Percentiles rank a stretch among this genome's conserved stretches.
These are phyloP conservation scores for Lagenidium giganteum DNA, from an alignment of 352 stramenopile species.

Conservation along the genomic window DNA sequence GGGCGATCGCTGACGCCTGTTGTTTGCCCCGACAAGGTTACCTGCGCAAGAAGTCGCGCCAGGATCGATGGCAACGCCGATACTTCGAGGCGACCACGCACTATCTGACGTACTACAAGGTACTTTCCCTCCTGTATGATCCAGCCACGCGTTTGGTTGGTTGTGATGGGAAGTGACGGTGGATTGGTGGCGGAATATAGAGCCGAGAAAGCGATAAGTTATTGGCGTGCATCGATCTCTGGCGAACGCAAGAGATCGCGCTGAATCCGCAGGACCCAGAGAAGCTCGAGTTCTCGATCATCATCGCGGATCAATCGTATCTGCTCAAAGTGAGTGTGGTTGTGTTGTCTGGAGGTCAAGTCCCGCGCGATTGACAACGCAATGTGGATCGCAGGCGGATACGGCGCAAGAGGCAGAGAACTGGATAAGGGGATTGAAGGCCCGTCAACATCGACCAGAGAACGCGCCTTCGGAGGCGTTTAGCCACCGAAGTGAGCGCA, in stretches of 20 bases:
- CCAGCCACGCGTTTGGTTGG: too few species aligned
- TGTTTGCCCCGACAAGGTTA: conserved; percentile 75
- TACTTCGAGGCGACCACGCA: conserved; percentile 98
- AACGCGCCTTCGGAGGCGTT: conserved; percentile 74
- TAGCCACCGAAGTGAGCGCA: conserved; percentile 74
- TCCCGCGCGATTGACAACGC: too few species aligned
- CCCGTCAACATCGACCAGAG: conserved; percentile 66
- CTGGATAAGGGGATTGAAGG: conserved; percentile 63
- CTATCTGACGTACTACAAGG: conserved; percentile 99
- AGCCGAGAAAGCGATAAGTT: conserved; percentile 83
- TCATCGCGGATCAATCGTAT: conserved; percentile 84
- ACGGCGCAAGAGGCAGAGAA: conserved; percentile 54
- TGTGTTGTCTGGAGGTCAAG: too few species aligned
- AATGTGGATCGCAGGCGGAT: conserved; percentile 32
- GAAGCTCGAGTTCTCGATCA: conserved; percentile 78
- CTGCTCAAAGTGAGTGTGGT: conserved; percentile 47
- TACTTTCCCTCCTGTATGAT: conserved; percentile 12
- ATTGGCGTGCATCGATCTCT: conserved; percentile 85
- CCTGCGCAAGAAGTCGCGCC: conserved; percentile 90
- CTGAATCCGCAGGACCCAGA: conserved; percentile 46
- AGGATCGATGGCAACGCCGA: conserved; percentile 93
- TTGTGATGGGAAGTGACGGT: background rate
- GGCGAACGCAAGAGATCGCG: conserved; percentile 79
- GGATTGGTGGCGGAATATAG: conserved; percentile 17
- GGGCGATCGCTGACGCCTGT: background rate